Conservation (phyloP, 2,329 filamentous ascomycete genomes). For the Microcera coccophila region DNA sequence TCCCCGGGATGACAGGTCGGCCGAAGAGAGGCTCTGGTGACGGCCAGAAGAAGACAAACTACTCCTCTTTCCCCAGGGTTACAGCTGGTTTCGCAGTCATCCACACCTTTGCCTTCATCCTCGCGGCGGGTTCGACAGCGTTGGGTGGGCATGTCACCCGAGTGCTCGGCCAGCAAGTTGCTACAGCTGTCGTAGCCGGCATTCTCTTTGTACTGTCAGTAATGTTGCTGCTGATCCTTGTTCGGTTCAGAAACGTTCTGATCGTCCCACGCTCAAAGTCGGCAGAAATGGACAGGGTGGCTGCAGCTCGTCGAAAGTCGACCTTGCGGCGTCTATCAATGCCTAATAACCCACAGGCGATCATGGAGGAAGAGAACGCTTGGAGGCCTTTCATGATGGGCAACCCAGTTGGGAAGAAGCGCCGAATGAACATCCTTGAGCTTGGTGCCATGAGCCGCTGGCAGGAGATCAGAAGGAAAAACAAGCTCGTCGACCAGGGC, state of each 20-base stretch:
- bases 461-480: constrained; percentile 65
- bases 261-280: constrained; percentile 63
- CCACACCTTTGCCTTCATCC: constrained; percentile 65
- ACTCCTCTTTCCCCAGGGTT: constrained; percentile 71
- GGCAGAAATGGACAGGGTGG: constrained; percentile 52
- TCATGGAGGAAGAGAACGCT: constrained; percentile 51
- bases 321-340: constrained; percentile 43
- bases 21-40: constrained; percentile 41
- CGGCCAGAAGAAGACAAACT: constrained; percentile 56
- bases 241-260: constrained; percentile 62
- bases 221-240: constrained; percentile 57
- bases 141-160: constrained; percentile 66
- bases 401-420: constrained; percentile 63
- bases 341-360: constrained; percentile 36
- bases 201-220: constrained; percentile 63
- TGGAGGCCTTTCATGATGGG: constrained; percentile 70
- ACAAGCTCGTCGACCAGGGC: constrained; percentile 50
- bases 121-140: constrained; percentile 65
- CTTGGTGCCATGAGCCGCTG: constrained; percentile 64
- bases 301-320: constrained; percentile 47
- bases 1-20: constrained; percentile 63
- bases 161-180: constrained; percentile 61
- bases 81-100: constrained; percentile 66
- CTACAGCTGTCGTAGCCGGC: constrained; percentile 64
- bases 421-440: constrained; percentile 69